A percentile compares a stretch with the other conserved stretches of the same genome.
phyloP scores from a whole-genome alignment of 176 grass and related monocot species.

The Bothriochloa decipiens region DNA sequence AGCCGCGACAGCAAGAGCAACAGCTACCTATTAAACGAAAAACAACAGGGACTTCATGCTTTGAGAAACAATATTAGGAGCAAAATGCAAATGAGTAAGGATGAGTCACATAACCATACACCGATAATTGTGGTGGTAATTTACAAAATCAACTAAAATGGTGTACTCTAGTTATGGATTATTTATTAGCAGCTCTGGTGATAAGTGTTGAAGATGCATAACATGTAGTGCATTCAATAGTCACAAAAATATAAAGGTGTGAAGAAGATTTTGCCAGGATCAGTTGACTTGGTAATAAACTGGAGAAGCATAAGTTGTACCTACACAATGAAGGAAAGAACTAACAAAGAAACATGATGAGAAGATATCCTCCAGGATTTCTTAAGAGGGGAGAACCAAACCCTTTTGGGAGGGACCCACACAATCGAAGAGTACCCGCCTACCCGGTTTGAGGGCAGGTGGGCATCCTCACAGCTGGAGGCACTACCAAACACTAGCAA shows the following conservation, averaged over 20 bases:
- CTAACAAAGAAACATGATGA: background rate
- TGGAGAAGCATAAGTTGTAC: background rate
- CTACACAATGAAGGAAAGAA: background rate
- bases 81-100: background rate
- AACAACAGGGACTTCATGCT: conserved; percentile 28
- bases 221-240: conserved; percentile 14
- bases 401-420: too few species aligned
- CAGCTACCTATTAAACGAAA: conserved; percentile 76
- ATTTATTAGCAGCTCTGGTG: conserved; percentile 2
- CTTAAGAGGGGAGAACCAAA: background rate
- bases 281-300: background rate
- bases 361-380: background rate
- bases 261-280: background rate
- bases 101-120: conserved; percentile 2
- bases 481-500: too few species aligned
- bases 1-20: conserved; percentile 96
- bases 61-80: conserved; percentile 30
- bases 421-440: too few species aligned
- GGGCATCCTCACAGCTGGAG: too few species aligned
- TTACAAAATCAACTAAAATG: conserved; percentile 30
- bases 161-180: background rate
- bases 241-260: background rate
- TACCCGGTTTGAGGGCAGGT: too few species aligned
- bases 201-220: background rate
- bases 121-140: background rate